Evolutionary conservation across 139 green algal species (phyloP).

Genomic region (Spirogloea muscicola): DNA sequence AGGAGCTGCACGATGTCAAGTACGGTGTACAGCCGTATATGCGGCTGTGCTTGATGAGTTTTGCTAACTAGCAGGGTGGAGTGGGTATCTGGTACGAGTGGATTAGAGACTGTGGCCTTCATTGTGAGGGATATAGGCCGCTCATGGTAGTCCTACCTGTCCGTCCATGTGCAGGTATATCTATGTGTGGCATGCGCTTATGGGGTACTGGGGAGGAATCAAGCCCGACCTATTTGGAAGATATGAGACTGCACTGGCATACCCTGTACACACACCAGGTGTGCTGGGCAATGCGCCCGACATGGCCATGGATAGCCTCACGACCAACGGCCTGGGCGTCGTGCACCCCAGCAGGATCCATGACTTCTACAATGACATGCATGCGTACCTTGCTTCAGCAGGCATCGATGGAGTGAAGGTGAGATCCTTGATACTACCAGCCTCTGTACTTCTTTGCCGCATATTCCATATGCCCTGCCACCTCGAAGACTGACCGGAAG

Average conservation of each 20-base stretch:
- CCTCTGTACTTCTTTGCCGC: too few relatives aligned
- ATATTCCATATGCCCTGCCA: too few relatives aligned
- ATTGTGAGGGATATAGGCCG: too few relatives aligned
- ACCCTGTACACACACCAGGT: slow-evolving; percentile 45
- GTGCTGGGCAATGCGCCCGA: slow-evolving; percentile 73
- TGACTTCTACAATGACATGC: slow-evolving; percentile 81
- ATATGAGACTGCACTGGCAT: slow-evolving; percentile 23
- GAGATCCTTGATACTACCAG: too few relatives aligned
- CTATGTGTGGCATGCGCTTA: slow-evolving; percentile 85
- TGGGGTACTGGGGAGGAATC: slow-evolving; percentile 87
- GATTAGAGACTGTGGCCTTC: too few relatives aligned
- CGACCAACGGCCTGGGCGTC: slow-evolving; percentile 66
- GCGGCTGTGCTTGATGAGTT: too few relatives aligned
- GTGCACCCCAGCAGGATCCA: slow-evolving; percentile 39
- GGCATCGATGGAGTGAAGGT: slow-evolving; percentile 89
- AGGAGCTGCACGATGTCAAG: slow-evolving; percentile 34
- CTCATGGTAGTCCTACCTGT: neutral
- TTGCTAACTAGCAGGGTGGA: too few relatives aligned
- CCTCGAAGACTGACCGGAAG: too few relatives aligned
- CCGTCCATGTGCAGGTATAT: slow-evolving; percentile 7
- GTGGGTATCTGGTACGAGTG: too few relatives aligned
- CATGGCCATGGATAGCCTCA: slow-evolving; percentile 64
- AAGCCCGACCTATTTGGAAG: slow-evolving; percentile 47
- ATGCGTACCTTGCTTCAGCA: slow-evolving; percentile 66
- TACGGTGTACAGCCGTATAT: too few relatives aligned